Base-by-base conservation (phyloP, 2,329 filamentous ascomycete species). In the Cytospora schulzeri region DNA sequence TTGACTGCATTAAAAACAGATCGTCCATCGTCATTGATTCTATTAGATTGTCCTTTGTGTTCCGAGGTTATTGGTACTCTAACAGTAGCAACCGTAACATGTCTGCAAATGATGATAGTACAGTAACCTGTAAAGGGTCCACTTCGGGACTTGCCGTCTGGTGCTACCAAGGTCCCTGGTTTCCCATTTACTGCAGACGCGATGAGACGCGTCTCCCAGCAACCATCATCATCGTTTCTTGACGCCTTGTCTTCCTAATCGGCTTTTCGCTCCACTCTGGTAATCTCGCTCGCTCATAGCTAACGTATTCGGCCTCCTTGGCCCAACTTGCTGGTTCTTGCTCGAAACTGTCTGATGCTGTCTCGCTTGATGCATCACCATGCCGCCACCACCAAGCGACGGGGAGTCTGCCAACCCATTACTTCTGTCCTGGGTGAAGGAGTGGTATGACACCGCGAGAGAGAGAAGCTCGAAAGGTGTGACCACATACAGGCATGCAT, bases 401-500 rank as follows among this genome's bases (percentile, higher is more conserved):
- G 76, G 73, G 26, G 70, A 79, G 31, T 88, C 85, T 68, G 83
- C 87, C 19, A 95, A 95, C 70, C 88, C 91, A 6, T 80, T 91
- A 50, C 81, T 92, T 11, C 81, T 93, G 14, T 78, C 79, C 68
- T 93, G 90, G 87, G 86, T 93, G 58, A 88, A 91, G 71, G 90
- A 93, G 78, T 92, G 89, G 89, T 83, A 90, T 57, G 89, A 93
- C 53, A 74, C 84, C 50, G 91, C 90, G 15, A 82, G 84, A 57
- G 86, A 91, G 69, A 84, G 84, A 54, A 91, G 89, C 72, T 85
- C 86, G 22, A 92, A 91, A 73, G 89, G 89, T 26, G 77, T 87
- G 28, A 85, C 83, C n/a, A 88, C 85, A 0, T 94, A 93, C 75
- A 90, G 86, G 68, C 87, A 89, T 70, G 91, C 91, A 1, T 92